These are phyloP conservation scores for Fusarium mexicanum DNA, from an alignment of 2,329 filamentous ascomycete species.

Conservation along the genomic window DNA sequence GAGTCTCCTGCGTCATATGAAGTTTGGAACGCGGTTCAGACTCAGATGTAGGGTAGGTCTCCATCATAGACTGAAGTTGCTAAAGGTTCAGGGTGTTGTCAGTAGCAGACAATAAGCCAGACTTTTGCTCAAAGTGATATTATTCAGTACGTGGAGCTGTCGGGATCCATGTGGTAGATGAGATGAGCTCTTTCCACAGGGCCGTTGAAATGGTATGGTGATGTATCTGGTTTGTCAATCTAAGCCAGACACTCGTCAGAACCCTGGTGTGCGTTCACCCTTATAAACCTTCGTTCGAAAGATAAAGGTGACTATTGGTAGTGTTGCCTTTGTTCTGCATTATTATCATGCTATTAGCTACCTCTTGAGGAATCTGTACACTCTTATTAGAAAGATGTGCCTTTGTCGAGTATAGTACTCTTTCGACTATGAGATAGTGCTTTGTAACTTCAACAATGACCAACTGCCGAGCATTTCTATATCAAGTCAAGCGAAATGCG, in stretches of 20 bases:
- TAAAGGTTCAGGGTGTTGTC: not conserved
- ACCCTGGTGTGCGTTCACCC: too few relatives aligned
- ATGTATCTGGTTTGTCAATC: not conserved
- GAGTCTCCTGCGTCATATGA: not conserved
- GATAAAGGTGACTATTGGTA: too few relatives aligned
- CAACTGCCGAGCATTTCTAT: not conserved
- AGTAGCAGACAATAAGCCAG: not conserved
- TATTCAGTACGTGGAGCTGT: accelerated
- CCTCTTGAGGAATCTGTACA: too few relatives aligned
- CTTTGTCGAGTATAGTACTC: too few relatives aligned
- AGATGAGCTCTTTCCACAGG: not conserved
- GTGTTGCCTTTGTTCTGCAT: not conserved
- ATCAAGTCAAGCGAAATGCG: not conserved
- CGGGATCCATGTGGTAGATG: not conserved
- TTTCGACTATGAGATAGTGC: not conserved
- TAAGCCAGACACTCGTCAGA: not conserved
- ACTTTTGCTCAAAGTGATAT: too few relatives aligned
- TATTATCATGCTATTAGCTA: too few relatives aligned
- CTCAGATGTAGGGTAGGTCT: not conserved
- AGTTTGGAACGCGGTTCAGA: not conserved
- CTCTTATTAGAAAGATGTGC: not conserved
- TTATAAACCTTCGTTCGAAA: not conserved
- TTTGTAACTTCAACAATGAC: not conserved
- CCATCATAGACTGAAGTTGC: accelerated
- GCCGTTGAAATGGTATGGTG: not conserved